Conservation (phyloP, 2,329 filamentous ascomycete genomes). For the Tothia fuscella region DNA sequence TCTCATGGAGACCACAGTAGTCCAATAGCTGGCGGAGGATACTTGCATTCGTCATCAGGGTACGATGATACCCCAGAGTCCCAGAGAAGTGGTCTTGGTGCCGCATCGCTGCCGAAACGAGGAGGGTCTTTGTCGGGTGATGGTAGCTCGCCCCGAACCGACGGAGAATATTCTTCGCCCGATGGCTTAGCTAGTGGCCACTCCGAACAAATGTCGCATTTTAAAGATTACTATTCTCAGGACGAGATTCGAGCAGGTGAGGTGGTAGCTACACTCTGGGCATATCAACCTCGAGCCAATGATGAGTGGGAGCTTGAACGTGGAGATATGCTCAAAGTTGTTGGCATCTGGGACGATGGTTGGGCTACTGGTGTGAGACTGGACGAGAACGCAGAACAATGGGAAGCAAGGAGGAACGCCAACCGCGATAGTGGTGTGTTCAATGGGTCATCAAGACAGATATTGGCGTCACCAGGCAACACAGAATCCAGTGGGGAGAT, state of each 20-base stretch:
- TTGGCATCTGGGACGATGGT: constrained; percentile 98
- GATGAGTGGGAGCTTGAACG: constrained; percentile 91
- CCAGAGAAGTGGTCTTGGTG: constrained; percentile 36
- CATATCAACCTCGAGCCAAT: constrained; percentile 83
- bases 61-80: constrained; percentile 63
- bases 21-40: constrained; percentile 19
- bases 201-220: constrained; percentile 88
- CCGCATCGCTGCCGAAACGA: constrained; percentile 51
- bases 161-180: constrained; percentile 68
- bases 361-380: constrained; percentile 91
- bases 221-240: constrained; percentile 97
- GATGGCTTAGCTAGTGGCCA: constrained; percentile 76
- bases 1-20: constrained; percentile 34
- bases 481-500: constrained; percentile 54
- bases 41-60: constrained; percentile 56
- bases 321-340: constrained; percentile 95
- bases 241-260: constrained; percentile 92
- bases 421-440: constrained; percentile 93
- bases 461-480: constrained; percentile 8
- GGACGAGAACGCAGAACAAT: constrained; percentile 75
- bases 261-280: constrained; percentile 85
- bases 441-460: constrained; percentile 46
- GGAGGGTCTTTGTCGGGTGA: constrained; percentile 79
- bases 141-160: constrained; percentile 60
- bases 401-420: constrained; percentile 61